Percentiles rank a stretch among this genome's conserved stretches.
phyloP scores from a whole-genome alignment of 805 yeast species.

The Pichia thaimueangensis region DNA sequence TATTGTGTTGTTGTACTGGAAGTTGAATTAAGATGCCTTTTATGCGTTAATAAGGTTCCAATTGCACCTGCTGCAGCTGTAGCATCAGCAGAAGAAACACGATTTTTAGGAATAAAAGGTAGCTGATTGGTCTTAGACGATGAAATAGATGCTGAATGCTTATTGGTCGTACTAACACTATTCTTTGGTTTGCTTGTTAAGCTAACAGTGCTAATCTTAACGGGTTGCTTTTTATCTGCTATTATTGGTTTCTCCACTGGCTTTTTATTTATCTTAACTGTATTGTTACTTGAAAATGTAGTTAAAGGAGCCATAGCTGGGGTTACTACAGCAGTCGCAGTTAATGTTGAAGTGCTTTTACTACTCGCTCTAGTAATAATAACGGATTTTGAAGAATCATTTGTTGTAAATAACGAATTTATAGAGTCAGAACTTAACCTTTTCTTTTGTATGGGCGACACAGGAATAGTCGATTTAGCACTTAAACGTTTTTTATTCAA shows the following conservation, averaged over 20 bases:
- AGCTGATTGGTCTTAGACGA: too few relatives aligned
- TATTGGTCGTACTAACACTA: background rate
- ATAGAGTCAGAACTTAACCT: background rate
- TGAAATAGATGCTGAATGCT: too few relatives aligned
- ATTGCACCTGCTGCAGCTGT: constrained; percentile 32
- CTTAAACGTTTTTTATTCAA: constrained; percentile 1
- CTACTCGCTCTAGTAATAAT: background rate
- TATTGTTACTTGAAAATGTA: constrained; percentile 2
- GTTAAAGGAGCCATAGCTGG: background rate
- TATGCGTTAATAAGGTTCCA: constrained; percentile 28
- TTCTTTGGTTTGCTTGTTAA: background rate
- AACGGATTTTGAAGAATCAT: constrained; percentile 20
- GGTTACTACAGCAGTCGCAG: background rate
- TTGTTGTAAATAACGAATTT: constrained; percentile 6
- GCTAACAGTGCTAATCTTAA: too few relatives aligned
- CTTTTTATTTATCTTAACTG: background rate
- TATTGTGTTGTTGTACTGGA: constrained; percentile 5
- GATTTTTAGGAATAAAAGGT: constrained; percentile 23
- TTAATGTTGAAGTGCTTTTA: background rate
- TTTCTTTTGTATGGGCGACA: background rate
- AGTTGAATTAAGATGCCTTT: constrained; percentile 15
- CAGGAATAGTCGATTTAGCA: background rate
- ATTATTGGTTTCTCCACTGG: too few relatives aligned
- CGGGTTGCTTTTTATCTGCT: too few relatives aligned
- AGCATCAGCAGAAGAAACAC: constrained; percentile 26